Evolutionary conservation across 2,329 filamentous ascomycete genomes (phyloP).

Genomic region (Fusarium avenaceum): DNA sequence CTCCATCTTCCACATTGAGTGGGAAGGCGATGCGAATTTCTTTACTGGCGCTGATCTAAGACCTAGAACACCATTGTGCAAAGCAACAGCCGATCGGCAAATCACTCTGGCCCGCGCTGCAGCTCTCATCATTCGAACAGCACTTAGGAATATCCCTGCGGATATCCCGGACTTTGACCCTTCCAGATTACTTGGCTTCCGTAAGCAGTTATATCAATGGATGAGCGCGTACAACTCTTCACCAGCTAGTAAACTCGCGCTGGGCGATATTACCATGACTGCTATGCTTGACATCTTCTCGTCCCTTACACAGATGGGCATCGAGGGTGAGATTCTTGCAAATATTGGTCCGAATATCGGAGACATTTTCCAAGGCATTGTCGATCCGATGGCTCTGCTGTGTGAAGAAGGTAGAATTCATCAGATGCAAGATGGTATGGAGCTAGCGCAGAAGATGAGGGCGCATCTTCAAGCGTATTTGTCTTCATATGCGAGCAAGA

Average conservation of each 20-base stretch:
- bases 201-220: conserved; percentile 11
- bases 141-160: conserved; percentile 19
- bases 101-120: conserved; percentile 22
- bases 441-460: conserved; percentile 1
- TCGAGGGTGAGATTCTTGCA: conserved; percentile 22
- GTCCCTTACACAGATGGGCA: conserved; percentile 12
- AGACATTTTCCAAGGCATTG: neutral
- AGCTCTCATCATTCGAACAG: conserved; percentile 27
- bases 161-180: conserved; percentile 22
- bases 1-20: conserved; percentile 16
- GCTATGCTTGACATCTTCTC: conserved; percentile 30
- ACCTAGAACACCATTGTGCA: neutral
- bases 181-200: neutral
- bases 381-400: conserved; percentile 3
- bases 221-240: conserved; percentile 8
- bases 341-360: conserved; percentile 26
- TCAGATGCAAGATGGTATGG: neutral
- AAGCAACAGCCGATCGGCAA: conserved; percentile 18
- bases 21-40: conserved; percentile 25
- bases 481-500: conserved; percentile 17
- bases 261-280: conserved; percentile 21
- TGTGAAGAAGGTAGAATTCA: neutral
- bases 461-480: conserved; percentile 7
- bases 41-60: neutral
- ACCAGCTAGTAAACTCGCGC: neutral